A percentile compares a stretch with the other conserved stretches of the same genome.
Evolutionary conservation across 2,329 filamentous ascomycete species (phyloP).

Genomic region (Penicillium sp.): DNA sequence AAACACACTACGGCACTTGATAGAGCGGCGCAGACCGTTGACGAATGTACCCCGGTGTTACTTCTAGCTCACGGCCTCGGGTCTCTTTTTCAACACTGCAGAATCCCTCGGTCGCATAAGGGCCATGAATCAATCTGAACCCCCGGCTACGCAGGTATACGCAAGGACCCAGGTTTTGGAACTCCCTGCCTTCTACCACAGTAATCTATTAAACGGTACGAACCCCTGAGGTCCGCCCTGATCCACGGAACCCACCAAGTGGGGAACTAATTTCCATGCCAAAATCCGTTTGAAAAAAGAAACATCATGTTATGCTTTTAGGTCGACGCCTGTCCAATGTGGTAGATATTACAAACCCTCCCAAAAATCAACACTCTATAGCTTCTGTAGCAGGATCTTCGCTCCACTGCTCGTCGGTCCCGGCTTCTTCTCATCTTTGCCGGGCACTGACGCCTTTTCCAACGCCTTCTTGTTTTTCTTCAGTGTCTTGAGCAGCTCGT

Average conservation of each 20-base stretch:
- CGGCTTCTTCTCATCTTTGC: slow-evolving; percentile 45
- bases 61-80: background rate
- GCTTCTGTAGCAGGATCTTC: slow-evolving; percentile 39
- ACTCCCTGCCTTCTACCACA: background rate
- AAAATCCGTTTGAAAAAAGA: background rate
- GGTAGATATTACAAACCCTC: slow-evolving; percentile 4
- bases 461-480: slow-evolving; percentile 71
- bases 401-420: slow-evolving; percentile 48
- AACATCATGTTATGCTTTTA: slow-evolving; percentile 4
- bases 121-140: background rate
- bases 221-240: slow-evolving; percentile 24
- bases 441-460: slow-evolving; percentile 58
- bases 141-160: background rate
- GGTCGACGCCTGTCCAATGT: background rate
- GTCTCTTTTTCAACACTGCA: background rate
- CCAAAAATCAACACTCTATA: slow-evolving; percentile 14
- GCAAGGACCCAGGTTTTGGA: slow-evolving; percentile 2
- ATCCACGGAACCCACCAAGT: slow-evolving; percentile 11
- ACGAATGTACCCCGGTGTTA: background rate
- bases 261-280: slow-evolving; percentile 9
- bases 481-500: slow-evolving; percentile 66
- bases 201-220: slow-evolving; percentile 5
- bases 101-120: background rate
- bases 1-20: background rate
- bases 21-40: background rate